Evolutionary conservation across 768 basidiomycete genomes (phyloP).

Genomic region (Pisolithus microcarpus): DNA sequence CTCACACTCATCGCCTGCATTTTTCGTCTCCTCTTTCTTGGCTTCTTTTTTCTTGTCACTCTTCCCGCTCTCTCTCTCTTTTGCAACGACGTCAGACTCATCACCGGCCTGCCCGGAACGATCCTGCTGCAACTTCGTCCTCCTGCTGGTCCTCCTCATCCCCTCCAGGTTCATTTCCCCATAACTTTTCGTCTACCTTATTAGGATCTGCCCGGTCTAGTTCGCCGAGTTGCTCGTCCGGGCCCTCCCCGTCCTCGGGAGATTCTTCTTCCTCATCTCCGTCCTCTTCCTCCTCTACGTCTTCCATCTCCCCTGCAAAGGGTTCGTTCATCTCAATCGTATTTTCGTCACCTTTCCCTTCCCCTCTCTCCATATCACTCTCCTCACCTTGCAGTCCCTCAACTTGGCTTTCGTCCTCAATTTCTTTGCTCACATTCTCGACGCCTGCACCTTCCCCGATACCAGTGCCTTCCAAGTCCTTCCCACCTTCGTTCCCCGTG

Average conservation of each 20-base stretch:
- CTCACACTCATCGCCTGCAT: conserved; percentile 18
- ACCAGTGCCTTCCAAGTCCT: conserved; percentile 69
- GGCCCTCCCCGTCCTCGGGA: conserved; percentile 46
- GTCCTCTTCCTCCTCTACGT: conserved; percentile 61
- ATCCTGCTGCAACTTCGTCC: conserved; percentile 55
- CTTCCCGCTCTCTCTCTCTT: conserved; percentile 49
- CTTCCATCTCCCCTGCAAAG: conserved; percentile 80
- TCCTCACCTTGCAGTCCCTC: conserved; percentile 69
- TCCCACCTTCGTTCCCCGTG: conserved; percentile 38
- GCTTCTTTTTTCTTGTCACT: conserved; percentile 26
- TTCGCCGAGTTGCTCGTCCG: conserved; percentile 79
- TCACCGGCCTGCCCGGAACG: conserved; percentile 42
- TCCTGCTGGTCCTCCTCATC: conserved; percentile 44
- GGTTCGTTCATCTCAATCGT: conserved; percentile 90
- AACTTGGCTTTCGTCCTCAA: conserved; percentile 93
- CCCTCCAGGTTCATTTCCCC: conserved; percentile 77
- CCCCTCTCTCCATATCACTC: conserved; percentile 28
- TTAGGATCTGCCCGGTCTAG: conserved; percentile 78
- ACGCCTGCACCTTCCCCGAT: conserved; percentile 81
- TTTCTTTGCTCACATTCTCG: conserved; percentile 88
- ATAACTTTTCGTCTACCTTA: conserved; percentile 92
- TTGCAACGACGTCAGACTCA: conserved; percentile 69
- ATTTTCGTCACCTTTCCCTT: conserved; percentile 53
- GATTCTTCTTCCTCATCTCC: conserved; percentile 34
- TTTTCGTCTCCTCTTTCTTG: conserved; percentile 21